A percentile compares a stretch with the other conserved stretches of the same genome.
These are phyloP conservation scores for Pichia manshurica DNA, from an alignment of 805 yeast genomes.

Conservation along the genomic window DNA sequence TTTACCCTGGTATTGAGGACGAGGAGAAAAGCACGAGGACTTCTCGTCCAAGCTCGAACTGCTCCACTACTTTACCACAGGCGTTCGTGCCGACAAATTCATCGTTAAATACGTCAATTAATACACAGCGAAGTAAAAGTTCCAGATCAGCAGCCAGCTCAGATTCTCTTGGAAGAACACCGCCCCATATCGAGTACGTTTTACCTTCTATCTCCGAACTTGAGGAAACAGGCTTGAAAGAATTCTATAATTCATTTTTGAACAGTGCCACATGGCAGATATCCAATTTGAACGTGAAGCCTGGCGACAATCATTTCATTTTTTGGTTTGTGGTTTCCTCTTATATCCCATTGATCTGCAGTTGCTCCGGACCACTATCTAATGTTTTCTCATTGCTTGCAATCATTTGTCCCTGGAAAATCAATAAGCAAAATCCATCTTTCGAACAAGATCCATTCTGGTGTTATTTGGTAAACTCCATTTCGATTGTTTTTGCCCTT, in stretches of 20 bases:
- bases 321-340: slow-evolving; percentile 63
- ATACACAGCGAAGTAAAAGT: too few relatives aligned
- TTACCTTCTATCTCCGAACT: slow-evolving; percentile 11
- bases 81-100: background rate
- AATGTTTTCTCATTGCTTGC: slow-evolving; percentile 71
- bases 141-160: background rate
- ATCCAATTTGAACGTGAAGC: slow-evolving; percentile 26
- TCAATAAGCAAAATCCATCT: slow-evolving; percentile 8
- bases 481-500: slow-evolving; percentile 61
- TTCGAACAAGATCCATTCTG: slow-evolving; percentile 22
- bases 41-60: background rate
- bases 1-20: background rate
- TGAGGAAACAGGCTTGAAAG: slow-evolving; percentile 16
- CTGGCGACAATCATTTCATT: slow-evolving; percentile 29
- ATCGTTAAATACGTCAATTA: background rate
- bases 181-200: background rate
- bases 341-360: slow-evolving; percentile 68
- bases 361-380: slow-evolving; percentile 74
- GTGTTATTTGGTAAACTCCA: slow-evolving; percentile 51
- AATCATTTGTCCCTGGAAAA: slow-evolving; percentile 60
- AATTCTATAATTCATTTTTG: slow-evolving; percentile 24
- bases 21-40: too few relatives aligned
- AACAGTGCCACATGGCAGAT: slow-evolving; percentile 29
- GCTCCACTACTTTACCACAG: background rate
- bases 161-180: background rate